Base-by-base conservation (phyloP, 345 rosid genomes). In the Arabidopsis arenosa region DNA sequence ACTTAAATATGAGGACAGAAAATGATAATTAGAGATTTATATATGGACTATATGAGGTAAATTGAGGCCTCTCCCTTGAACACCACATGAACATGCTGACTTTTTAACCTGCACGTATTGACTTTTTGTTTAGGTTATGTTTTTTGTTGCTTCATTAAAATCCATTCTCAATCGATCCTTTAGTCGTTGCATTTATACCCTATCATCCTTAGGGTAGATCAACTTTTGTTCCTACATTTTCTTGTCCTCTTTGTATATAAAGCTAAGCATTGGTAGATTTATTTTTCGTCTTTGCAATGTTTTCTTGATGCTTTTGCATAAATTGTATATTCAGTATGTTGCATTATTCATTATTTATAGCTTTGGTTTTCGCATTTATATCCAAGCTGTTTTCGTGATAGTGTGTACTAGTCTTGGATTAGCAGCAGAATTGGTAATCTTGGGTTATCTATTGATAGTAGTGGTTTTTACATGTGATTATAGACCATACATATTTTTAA, bases 21-120 rank as follows among this genome's bases (percentile, higher is more conserved):
- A 6, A 28, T 17, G 1, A 26, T 5, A 12, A 11, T 5, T 13
- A 28, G 12, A 28, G 14, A 54, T 4, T 2, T 35, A 37, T 14
- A 1, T 26, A 26, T 26, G n/a, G 28, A 26, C 28, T 26, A 26
- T 26, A 18, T 63, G 65, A 65, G 47, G 64, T 73, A 9, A 36
- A 35, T 55, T 45, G n/a, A n/a, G n/a, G n/a, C n/a, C n/a, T n/a
- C n/a, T 33, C 64, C 44, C 13, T 41, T 6, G 18, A 40, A 65
- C 39, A 40, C 54, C 7, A 40, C 28, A 40, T 13, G 30, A n/a
- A 62, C 6, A 73, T 43, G 35, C 32, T 63, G 70, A 73, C 47
- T 44, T 54, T 21, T 32, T 9, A 35, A 17, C 5, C 13, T 35
- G 9, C 12, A 13, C 21, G 9, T 15, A 28, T 45, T 64, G 68